These are phyloP conservation scores for Fusarium sp. DNA, from an alignment of 2,329 filamentous ascomycete genomes.

Conservation along the genomic window DNA sequence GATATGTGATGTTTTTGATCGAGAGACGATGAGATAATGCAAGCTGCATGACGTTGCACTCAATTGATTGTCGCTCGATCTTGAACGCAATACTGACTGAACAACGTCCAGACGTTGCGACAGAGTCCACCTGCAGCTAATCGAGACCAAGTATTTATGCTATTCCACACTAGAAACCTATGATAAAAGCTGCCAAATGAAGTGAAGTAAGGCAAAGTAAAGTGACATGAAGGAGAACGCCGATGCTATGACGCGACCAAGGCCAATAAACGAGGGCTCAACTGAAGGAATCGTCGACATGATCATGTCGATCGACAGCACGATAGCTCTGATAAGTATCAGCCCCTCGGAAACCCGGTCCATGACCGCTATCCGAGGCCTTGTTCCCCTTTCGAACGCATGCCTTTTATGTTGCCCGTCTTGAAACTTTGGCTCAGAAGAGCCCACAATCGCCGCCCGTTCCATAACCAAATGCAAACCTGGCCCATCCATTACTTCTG, in stretches of 20 bases:
- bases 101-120: background rate
- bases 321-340: conserved; percentile 27
- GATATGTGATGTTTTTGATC: background rate
- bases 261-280: conserved; percentile 19
- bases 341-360: conserved; percentile 4
- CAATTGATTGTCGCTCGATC: background rate
- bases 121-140: background rate
- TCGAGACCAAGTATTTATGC: conserved; percentile 23
- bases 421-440: conserved; percentile 31
- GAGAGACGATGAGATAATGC: conserved; percentile 13
- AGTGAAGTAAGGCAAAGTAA: conserved; percentile 4
- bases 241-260: conserved; percentile 49
- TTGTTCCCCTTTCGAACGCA: conserved; percentile 13
- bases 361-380: background rate
- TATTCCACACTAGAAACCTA: conserved; percentile 12
- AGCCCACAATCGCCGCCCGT: conserved; percentile 41
- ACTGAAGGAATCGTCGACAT: conserved; percentile 2
- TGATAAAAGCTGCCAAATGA: conserved; percentile 3
- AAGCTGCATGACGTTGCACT: background rate
- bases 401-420: conserved; percentile 27
- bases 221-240: conserved; percentile 34
- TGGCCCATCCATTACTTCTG: conserved; percentile 22
- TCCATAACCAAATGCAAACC: conserved; percentile 30
- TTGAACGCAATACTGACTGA: background rate
- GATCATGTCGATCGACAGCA: conserved; percentile 1